A percentile compares a stretch with the other conserved stretches of the same genome.
phyloP scores from a whole-genome alignment of 352 stramenopile species.

The Pelagophyceae sp. region DNA sequence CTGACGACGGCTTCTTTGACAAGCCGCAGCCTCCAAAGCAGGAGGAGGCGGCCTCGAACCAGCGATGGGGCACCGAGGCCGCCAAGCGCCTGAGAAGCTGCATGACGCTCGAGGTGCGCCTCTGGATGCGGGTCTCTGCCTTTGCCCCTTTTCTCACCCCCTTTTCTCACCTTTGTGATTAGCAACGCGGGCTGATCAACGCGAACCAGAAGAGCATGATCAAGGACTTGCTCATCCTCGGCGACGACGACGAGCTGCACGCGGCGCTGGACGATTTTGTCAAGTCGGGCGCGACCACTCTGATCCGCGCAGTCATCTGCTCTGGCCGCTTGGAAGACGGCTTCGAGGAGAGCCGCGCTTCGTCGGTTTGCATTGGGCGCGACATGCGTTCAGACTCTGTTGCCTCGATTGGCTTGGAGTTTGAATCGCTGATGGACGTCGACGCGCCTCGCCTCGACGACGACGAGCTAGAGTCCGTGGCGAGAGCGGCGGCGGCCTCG shows the following conservation, averaged over 20 bases:
- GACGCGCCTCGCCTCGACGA: not conserved
- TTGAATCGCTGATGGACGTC: slow-evolving; percentile 14
- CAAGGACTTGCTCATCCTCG: slow-evolving; percentile 18
- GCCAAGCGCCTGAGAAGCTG: not conserved
- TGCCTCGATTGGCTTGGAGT: slow-evolving; percentile 1
- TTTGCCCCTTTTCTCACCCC: no score
- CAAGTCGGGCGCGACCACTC: not conserved
- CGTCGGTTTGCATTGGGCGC: not conserved
- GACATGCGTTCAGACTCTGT: not conserved
- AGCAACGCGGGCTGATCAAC: not conserved
- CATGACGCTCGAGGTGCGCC: not conserved
- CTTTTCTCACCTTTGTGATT: no score
- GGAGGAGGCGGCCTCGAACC: no score
- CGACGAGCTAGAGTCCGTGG: not conserved
- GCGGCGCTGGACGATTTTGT: slow-evolving; percentile 11
- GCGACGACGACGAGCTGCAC: slow-evolving; percentile 18
- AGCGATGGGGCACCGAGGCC: not conserved
- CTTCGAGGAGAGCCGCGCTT: not conserved
- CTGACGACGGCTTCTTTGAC: no score
- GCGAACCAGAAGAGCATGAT: slow-evolving; percentile 7
- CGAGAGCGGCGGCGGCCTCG: not conserved
- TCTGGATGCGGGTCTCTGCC: no score
- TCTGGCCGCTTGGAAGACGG: not conserved
- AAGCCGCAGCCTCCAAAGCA: no score
- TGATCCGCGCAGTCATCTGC: not conserved